These are phyloP conservation scores for Chloromonas sp. DNA, from an alignment of 163 green algal genomes.

Conservation along the genomic window DNA sequence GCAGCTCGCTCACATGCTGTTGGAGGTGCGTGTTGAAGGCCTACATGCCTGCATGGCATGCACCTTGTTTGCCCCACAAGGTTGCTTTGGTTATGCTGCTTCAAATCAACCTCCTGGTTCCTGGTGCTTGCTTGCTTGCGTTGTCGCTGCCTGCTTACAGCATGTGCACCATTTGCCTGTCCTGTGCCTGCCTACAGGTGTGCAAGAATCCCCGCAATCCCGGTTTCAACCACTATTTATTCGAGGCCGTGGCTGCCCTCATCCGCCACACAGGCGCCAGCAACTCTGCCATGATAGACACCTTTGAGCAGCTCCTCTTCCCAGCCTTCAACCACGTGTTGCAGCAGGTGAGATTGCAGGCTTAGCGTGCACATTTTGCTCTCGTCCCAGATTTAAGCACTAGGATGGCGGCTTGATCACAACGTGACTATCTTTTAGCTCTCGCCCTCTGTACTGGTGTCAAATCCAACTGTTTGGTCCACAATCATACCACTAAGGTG, in stretches of 20 bases:
- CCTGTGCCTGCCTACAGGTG: constrained; percentile 32
- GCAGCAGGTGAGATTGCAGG: constrained; percentile 32
- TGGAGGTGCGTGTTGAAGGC: constrained; percentile 24
- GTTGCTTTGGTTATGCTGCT: too few species aligned
- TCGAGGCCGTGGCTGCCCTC: constrained; percentile 67
- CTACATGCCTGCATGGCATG: neutral
- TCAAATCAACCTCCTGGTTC: too few species aligned
- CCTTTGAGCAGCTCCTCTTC: constrained; percentile 85
- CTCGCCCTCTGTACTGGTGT: too few species aligned
- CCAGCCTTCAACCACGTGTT: constrained; percentile 85
- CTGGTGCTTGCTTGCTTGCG: too few species aligned
- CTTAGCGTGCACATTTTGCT: neutral
- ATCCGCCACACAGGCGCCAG: constrained; percentile 30
- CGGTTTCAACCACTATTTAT: constrained; percentile 97
- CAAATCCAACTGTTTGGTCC: too few species aligned
- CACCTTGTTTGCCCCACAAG: neutral
- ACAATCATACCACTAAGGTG: too few species aligned
- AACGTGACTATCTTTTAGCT: too few species aligned
- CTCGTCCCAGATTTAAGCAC: neutral
- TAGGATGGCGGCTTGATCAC: too few species aligned
- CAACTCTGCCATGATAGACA: constrained; percentile 38
- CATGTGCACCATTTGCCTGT: too few species aligned
- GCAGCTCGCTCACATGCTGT: constrained; percentile 62
- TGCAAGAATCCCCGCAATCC: constrained; percentile 91
- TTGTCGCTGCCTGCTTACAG: too few species aligned